Evolutionary conservation across 179 eudicot species (phyloP), one percentile per base, ranked within the genome.

Genomic region (Pouteria campechiana): DNA sequence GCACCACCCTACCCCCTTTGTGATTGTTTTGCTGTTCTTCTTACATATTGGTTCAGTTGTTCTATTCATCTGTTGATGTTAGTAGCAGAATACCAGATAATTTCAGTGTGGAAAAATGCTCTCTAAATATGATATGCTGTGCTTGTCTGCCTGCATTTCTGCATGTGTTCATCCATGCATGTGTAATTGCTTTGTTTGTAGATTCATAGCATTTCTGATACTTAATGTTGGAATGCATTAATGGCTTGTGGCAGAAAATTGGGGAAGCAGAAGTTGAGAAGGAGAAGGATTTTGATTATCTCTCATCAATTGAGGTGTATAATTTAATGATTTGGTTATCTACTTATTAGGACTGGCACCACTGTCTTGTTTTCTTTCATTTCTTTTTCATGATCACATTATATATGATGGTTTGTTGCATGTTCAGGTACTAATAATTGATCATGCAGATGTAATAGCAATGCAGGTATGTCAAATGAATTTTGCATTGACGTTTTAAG

Each of bases 251-350:
- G 41, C 68, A 92, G 99, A 88, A 92, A 92, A 80, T 92, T 55
- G 93, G 79, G 39, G 83, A 75, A 44, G 81, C 86, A 37, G 86
- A 61, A 61, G 61, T 17, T 17, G 72, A 69, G 10, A 92, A 75
- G 63, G 93, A 74, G 54, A 92, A 88, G 61, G 83, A 92, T 43
- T 58, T 83, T 47, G 96, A 92, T 67, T 92, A 80, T 70, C 78
- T 92, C 44, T 88, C 99, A 63, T 92, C 99, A 19, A 80, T 92
- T 48, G 99, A 92, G 92, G 99, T 87, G 50, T 25, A 49, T 43
- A 36, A 7, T 46, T 12, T 13, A 23, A 39, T 17, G 15, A 23
- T 21, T 0, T 21, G 24, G 17, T 23, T 12, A 21, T 41, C 24
- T 30, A 20, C 7, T 23, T n/a, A 32, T 34, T 55, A 13, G 23